These are phyloP conservation scores for Persicaria maculosa DNA, from an alignment of 148 eudicot genomes.

Conservation along the genomic window DNA sequence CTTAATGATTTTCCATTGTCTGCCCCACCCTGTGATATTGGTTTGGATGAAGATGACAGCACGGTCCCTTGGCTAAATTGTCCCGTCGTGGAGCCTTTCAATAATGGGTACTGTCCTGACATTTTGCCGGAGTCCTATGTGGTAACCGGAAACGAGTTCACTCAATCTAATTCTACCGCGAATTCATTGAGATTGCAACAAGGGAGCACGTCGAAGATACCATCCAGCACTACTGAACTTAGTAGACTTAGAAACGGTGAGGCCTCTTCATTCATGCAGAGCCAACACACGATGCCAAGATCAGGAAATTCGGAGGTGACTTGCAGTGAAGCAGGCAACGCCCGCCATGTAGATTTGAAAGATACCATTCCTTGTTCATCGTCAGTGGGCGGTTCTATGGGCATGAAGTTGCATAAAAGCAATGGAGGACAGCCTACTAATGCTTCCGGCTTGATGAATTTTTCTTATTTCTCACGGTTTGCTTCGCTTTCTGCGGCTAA, in stretches of 20 bases:
- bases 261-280: slow-evolving; percentile 17
- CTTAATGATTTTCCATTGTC: slow-evolving; percentile 34
- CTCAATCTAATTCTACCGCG: slow-evolving; percentile 8
- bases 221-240: slow-evolving; percentile 21
- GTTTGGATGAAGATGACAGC: slow-evolving; percentile 49
- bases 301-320: slow-evolving; percentile 39
- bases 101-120: slow-evolving; percentile 48
- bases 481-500: slow-evolving; percentile 38
- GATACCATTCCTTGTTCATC: slow-evolving; percentile 27
- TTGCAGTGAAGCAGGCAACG: slow-evolving; percentile 24
- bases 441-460: slow-evolving; percentile 49
- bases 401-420: slow-evolving; percentile 35
- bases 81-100: slow-evolving; percentile 41
- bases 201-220: slow-evolving; percentile 25
- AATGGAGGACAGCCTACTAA: slow-evolving; percentile 32
- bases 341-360: slow-evolving; percentile 21
- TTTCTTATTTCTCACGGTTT: slow-evolving; percentile 61
- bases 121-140: slow-evolving; percentile 65
- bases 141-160: slow-evolving; percentile 38
- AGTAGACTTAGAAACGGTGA: slow-evolving; percentile 28
- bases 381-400: slow-evolving; percentile 22
- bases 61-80: slow-evolving; percentile 66
- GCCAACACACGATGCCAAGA: slow-evolving; percentile 32
- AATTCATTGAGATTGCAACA: slow-evolving; percentile 11
- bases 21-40: slow-evolving; percentile 44